Base-by-base conservation (phyloP, 139 green algal species). In the Limnomonas spitsbergensis region DNA sequence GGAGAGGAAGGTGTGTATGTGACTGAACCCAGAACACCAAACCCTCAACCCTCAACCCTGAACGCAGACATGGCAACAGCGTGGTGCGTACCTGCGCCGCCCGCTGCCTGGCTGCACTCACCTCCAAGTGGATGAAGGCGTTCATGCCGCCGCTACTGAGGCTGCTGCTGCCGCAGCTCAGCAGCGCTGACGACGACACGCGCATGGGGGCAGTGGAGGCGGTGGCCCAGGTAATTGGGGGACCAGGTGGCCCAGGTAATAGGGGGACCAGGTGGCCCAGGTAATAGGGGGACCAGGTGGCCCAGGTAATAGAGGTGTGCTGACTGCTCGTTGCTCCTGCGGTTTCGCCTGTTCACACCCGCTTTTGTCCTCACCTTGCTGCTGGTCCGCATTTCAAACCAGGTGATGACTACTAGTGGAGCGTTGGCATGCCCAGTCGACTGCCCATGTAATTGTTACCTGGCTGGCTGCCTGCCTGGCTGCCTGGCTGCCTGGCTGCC, bases 61-160 rank as follows among this genome's bases (percentile, higher is more conserved):
- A n/a, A n/a, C n/a, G 14, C 47, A 61, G 53, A 2, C 81, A 90
- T 71, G 38, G n/a, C 35, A 86, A 91, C 54, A 75, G 37, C 2
- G 71, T 27, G 2, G 54, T 79, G 31, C 38, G 72, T 14, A n/a
- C 32, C n/a, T 24, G 14, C 3, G 40, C 67, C 14, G 85, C 83
- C 0, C 3, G 39, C 4, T 86, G 76, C 37, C 14, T 82, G 4
- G 84, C 82, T 2, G 76, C 84, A 2, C 66, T 94, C 40, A 82
- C 82, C 1, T 36, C 69, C 0, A 76, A 85, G 7, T 80, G 86
- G 40, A 77, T 85, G 0, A 70, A 71, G 27, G 53, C 24, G 0
- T 54, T 95, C 0, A 80, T 94, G 86, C 91, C 92, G 32, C 53
- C 68, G 20, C 36, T 91, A 47, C 81, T 90, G 54, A 77, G 83